Base-by-base conservation (phyloP, 2,329 filamentous ascomycete species). In the Trichoderma simmonsii region DNA sequence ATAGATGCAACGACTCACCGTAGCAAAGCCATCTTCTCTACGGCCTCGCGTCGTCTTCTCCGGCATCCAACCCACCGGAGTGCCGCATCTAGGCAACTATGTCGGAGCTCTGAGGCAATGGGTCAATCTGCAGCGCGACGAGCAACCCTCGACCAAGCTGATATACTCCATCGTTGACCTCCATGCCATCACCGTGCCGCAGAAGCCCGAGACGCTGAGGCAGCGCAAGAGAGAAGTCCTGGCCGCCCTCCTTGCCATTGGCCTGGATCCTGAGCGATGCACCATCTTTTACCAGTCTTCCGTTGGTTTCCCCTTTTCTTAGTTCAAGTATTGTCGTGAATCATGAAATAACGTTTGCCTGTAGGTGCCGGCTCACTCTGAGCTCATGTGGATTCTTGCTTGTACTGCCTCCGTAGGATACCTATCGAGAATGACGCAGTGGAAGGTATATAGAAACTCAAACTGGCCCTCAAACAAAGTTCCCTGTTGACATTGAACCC, bases 351-450 rank as follows among this genome's bases (percentile, higher is more conserved):
- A 71, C 39, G 11, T 32, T 32, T 18, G 65, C 18, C 8, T 56
- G 36, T 59, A 93, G 89, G 90, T 95, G 2, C 86, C 90, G 21
- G 90, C 91, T 61, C 96, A 98, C 82, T 85, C 92, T 4, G 95
- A 98, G 81, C 86, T 99, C 74, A 97, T 97, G 93, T 99, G 96
- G 96, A 94, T 98, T 78, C 83, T 99, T 73, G 95, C 93, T 79
- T 98, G 95, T 75, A 92, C 93, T 67, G 93, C 96, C 28, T 95
- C 93, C 6, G 94, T 96, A 81, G 96, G 96, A 51, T 97, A 97
- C 82, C 85, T 99, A n/a, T 92, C 92, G 11, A 88, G 96, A n/a
- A 99, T 99, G 96, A 98, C 96, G 32, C 96, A 98, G 82, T 99
- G 96, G 95, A 99, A 99, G 90, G 94, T 93, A 70, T 21, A 70